A percentile compares a stretch with the other conserved stretches of the same genome.
These are phyloP conservation scores for Tremellales sp. DNA, from an alignment of 1,284 basidiomycete genomes.

Conservation along the genomic window DNA sequence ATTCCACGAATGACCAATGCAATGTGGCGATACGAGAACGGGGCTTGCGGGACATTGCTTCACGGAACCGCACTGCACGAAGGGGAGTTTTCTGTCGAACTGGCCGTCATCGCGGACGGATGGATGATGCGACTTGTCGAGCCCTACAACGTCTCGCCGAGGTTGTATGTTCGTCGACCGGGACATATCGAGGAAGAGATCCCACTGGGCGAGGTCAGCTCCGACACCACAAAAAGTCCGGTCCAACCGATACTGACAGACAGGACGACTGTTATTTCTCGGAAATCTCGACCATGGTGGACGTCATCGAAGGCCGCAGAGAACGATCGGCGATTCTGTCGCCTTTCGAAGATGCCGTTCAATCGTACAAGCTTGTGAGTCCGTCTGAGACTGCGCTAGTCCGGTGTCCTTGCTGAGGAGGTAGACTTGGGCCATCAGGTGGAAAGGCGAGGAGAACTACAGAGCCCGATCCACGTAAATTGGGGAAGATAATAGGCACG, in stretches of 20 bases:
- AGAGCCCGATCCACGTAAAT: no score
- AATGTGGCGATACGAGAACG: conserved; percentile 19
- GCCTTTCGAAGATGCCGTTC: conserved; percentile 19
- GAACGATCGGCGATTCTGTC: conserved; percentile 16
- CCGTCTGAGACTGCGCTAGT: no score
- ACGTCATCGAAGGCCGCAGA: conserved; percentile 21
- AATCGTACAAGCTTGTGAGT: conserved; percentile 26
- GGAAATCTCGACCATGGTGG: conserved; percentile 18
- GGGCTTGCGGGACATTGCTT: conserved; percentile 14
- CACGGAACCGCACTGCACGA: conserved; percentile 1
- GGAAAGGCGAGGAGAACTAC: no score
- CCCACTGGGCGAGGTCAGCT: no score
- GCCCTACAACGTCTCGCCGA: no score
- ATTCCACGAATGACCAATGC: conserved; percentile 25
- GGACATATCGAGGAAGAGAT: no score
- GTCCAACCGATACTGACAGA: no score
- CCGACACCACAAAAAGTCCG: no score
- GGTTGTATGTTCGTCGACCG: conserved; percentile 7
- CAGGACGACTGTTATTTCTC: conserved; percentile 23
- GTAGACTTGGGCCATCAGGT: no score
- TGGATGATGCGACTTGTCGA: conserved; percentile 25
- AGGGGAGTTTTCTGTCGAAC: conserved; percentile 23
- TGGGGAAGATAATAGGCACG: no score
- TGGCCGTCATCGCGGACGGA: conserved; percentile 24
- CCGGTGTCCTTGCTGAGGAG: no score